phyloP scores from a whole-genome alignment of 768 basidiomycete genomes.

The Agrocybe chaxingu region DNA sequence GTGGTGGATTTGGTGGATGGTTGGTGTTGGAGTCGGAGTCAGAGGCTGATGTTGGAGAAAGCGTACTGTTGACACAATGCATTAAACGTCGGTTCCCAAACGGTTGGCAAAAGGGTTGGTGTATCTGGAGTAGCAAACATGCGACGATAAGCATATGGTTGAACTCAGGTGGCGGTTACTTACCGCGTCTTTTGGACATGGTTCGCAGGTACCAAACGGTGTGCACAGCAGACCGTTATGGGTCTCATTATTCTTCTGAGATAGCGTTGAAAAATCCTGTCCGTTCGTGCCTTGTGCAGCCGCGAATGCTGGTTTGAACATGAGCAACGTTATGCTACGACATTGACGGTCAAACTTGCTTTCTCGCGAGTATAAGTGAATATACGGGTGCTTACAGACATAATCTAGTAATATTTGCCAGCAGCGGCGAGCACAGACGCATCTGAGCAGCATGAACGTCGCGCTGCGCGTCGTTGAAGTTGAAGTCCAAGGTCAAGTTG shows the following conservation, averaged over 20 bases:
- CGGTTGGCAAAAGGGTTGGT: slow-evolving; percentile 92
- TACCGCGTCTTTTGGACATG: slow-evolving; percentile 62
- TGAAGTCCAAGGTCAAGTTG: not conserved
- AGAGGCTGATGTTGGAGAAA: slow-evolving; percentile 18
- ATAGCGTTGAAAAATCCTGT: slow-evolving; percentile 11
- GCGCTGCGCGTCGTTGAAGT: slow-evolving; percentile 8
- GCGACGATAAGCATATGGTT: not conserved
- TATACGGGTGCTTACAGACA: slow-evolving; percentile 26
- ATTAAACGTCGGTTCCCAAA: slow-evolving; percentile 90
- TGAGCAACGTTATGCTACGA: slow-evolving; percentile 10
- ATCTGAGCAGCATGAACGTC: slow-evolving; percentile 35
- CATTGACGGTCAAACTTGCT: not conserved
- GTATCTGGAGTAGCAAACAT: slow-evolving; percentile 42
- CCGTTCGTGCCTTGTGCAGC: not conserved
- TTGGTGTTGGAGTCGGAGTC: slow-evolving; percentile 5
- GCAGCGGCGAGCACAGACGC: slow-evolving; percentile 27
- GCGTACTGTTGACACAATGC: slow-evolving; percentile 62
- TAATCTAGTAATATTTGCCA: slow-evolving; percentile 25
- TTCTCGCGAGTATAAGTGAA: not conserved
- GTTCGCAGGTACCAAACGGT: slow-evolving; percentile 24
- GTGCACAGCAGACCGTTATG: slow-evolving; percentile 18
- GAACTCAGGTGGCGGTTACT: slow-evolving; percentile 20
- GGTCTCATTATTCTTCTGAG: slow-evolving; percentile 25
- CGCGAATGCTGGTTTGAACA: slow-evolving; percentile 9
- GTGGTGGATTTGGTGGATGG: slow-evolving; percentile 17